phyloP scores from a whole-genome alignment of 306 rosid species.

The Sicyos baderoa region DNA sequence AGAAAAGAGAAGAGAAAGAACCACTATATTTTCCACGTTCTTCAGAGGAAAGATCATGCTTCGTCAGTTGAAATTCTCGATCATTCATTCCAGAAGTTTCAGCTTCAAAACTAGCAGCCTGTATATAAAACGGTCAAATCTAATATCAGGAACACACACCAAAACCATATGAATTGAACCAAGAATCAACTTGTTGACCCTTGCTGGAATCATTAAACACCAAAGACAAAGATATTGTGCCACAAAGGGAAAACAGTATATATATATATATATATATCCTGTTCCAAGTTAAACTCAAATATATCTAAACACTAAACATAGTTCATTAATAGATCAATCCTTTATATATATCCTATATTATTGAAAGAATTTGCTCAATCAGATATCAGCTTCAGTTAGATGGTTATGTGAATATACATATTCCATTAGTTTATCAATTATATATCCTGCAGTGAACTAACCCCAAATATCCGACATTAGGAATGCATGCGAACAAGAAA shows the following conservation, averaged over 20 bases:
- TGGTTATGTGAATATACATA: background rate
- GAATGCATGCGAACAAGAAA: background rate
- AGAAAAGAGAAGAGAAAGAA: slow-evolving; percentile 26
- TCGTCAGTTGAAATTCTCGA: slow-evolving; percentile 72
- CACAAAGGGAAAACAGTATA: background rate
- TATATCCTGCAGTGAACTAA: background rate
- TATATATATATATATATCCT: background rate
- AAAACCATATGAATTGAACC: background rate
- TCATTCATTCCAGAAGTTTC: slow-evolving; percentile 64
- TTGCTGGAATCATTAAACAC: background rate
- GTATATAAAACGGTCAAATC: slow-evolving; percentile 21
- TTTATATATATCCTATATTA: background rate
- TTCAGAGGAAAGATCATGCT: slow-evolving; percentile 65
- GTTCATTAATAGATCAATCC: background rate
- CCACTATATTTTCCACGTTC: slow-evolving; percentile 87
- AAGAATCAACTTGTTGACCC: background rate
- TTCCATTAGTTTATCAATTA: background rate
- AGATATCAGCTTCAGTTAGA: slow-evolving; percentile 1
- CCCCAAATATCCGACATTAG: background rate
- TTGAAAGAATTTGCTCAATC: background rate
- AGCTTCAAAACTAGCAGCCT: slow-evolving; percentile 86
- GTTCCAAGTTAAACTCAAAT: background rate
- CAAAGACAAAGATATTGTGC: background rate
- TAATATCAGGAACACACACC: background rate
- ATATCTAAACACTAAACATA: background rate